Percentiles rank a stretch among this genome's conserved stretches.
phyloP scores from a whole-genome alignment of 1,139 yeast species.

The Debaryomyces udenii region DNA sequence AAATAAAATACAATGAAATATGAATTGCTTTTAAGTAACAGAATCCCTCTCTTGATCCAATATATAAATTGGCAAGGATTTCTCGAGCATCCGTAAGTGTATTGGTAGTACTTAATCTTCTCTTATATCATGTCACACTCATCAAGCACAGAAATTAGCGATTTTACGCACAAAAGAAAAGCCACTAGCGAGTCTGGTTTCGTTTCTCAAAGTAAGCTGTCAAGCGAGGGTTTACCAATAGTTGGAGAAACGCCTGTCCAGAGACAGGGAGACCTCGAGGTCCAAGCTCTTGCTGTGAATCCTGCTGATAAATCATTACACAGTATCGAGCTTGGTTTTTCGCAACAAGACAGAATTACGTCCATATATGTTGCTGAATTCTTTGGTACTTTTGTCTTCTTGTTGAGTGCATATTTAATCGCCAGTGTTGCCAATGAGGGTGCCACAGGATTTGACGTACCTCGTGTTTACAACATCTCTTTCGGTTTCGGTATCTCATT shows the following conservation, averaged over 20 bases:
- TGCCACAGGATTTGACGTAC: constrained; percentile 49
- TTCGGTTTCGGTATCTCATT: constrained; percentile 89
- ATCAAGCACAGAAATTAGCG: no score
- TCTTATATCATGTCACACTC: no score
- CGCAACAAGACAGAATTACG: neutral
- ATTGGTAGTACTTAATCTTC: no score
- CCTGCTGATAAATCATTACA: constrained; percentile 1
- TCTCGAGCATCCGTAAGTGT: no score
- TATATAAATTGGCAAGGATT: no score
- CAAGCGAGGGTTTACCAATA: no score
- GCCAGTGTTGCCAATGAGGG: constrained; percentile 74
- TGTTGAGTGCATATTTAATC: constrained; percentile 81
- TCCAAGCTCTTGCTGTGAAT: constrained; percentile 5
- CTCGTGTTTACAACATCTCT: constrained; percentile 73
- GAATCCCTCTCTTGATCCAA: no score
- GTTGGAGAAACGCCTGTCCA: neutral
- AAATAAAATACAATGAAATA: no score
- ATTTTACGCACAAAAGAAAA: no score
- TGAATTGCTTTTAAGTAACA: no score
- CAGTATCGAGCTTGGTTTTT: neutral
- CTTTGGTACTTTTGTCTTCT: constrained; percentile 82
- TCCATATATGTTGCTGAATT: constrained; percentile 49
- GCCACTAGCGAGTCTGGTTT: no score
- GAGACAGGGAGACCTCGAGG: constrained; percentile 1
- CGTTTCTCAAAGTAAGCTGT: no score